Percentiles rank a stretch among this genome's conserved stretches.
Evolutionary conservation across 257 asterid genomes (phyloP).

Genomic region (Marsdenia floribunda): DNA sequence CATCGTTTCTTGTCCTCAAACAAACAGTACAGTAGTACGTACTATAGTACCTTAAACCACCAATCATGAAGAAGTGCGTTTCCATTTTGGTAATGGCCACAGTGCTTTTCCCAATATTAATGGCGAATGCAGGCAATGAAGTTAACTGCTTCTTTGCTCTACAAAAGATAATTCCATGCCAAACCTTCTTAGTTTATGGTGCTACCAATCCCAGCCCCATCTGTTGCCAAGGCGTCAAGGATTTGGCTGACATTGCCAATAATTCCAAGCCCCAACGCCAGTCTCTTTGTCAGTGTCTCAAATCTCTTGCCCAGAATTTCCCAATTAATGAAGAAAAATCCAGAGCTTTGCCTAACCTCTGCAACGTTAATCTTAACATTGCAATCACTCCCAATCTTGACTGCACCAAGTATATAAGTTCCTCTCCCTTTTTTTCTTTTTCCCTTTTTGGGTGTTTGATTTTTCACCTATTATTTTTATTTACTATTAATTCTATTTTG

Average conservation of each 20-base stretch:
- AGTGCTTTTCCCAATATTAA: not conserved
- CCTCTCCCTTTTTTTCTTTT: not conserved
- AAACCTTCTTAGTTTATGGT: not conserved
- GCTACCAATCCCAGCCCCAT: not conserved
- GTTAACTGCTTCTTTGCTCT: not conserved
- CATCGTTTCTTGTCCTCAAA: no score
- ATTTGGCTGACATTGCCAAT: not conserved
- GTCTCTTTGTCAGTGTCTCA: not conserved
- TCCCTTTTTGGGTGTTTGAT: not conserved
- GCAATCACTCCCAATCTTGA: not conserved
- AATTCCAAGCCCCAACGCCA: not conserved
- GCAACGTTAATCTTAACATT: not conserved
- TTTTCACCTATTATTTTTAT: not conserved
- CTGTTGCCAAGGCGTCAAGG: not conserved
- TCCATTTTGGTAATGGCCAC: not conserved
- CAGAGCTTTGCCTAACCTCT: not conserved
- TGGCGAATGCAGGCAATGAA: not conserved
- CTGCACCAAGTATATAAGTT: not conserved
- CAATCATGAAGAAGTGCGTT: not conserved
- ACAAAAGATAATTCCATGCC: not conserved
- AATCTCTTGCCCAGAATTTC: not conserved
- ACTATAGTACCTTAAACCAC: not conserved
- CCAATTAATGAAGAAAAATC: not conserved
- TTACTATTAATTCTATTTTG: not conserved
- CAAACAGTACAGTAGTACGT: no score